These are phyloP conservation scores for Pascua guehoae DNA, from an alignment of 1,284 basidiomycete genomes.

Conservation along the genomic window DNA sequence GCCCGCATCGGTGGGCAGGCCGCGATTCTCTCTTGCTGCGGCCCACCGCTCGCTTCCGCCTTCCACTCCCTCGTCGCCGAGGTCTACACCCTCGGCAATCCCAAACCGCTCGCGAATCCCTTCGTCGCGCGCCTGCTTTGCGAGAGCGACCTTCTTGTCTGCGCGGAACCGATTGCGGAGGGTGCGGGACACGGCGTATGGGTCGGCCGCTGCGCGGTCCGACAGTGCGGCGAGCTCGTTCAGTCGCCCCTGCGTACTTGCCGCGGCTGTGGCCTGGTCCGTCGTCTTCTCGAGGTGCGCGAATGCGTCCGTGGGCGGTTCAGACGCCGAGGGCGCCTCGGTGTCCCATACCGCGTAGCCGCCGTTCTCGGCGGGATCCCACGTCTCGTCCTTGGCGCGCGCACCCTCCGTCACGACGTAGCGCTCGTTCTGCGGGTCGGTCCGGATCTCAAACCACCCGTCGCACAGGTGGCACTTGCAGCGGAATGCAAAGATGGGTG, in stretches of 20 bases:
- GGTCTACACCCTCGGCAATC: conserved; percentile 19
- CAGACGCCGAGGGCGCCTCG: conserved; percentile 54
- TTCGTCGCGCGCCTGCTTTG: conserved; percentile 29
- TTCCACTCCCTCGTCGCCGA: conserved; percentile 42
- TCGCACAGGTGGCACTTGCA: conserved; percentile 96
- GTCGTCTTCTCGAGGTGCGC: conserved; percentile 82
- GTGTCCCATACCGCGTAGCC: conserved; percentile 77
- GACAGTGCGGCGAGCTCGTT: conserved; percentile 70
- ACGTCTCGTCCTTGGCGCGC: conserved; percentile 84
- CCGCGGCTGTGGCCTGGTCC: conserved; percentile 66
- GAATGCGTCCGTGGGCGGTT: conserved; percentile 62
- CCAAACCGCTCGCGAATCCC: conserved; percentile 23
- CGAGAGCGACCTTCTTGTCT: conserved; percentile 63
- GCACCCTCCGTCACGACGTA: conserved; percentile 92
- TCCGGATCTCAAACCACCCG: conserved; percentile 93
- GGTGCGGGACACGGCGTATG: conserved; percentile 70
- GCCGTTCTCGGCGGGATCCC: conserved; percentile 93
- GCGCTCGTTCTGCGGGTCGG: conserved; percentile 92
- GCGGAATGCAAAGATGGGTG: conserved; percentile 87
- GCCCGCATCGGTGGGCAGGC: neutral
- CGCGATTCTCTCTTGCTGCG: conserved; percentile 24
- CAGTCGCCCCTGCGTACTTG: conserved; percentile 68
- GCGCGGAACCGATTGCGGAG: conserved; percentile 76
- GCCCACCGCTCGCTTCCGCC: conserved; percentile 24
- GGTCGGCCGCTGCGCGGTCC: conserved; percentile 73